Percentiles rank a stretch among this genome's conserved stretches.
phyloP scores from a whole-genome alignment of 306 rosid species.

The Citrullus mucosospermus region DNA sequence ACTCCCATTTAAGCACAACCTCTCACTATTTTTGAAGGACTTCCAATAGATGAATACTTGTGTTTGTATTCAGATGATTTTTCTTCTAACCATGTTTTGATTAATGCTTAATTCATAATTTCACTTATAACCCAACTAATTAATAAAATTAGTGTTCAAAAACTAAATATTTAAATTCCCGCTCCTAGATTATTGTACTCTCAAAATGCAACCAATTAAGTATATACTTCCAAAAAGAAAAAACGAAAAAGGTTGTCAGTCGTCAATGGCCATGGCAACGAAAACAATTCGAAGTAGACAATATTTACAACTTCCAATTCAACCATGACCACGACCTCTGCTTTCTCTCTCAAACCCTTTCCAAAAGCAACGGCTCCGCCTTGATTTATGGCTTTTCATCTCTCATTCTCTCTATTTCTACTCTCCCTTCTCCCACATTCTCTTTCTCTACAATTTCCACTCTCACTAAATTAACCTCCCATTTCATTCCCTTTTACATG shows the following conservation, averaged over 20 bases:
- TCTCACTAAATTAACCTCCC: not conserved
- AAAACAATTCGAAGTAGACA: not conserved
- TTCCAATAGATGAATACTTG: too few relatives aligned
- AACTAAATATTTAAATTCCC: too few relatives aligned
- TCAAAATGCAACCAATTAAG: too few relatives aligned
- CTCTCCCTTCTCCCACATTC: not conserved
- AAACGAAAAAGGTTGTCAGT: not conserved
- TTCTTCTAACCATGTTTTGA: too few relatives aligned
- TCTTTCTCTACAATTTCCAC: not conserved
- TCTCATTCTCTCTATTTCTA: not conserved
- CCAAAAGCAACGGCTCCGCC: not conserved
- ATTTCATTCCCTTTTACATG: not conserved
- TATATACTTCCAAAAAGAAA: too few relatives aligned
- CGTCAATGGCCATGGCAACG: not conserved
- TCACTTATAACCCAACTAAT: too few relatives aligned
- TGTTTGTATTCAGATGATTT: too few relatives aligned
- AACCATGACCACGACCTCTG: not conserved
- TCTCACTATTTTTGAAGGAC: too few relatives aligned
- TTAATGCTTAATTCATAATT: too few relatives aligned
- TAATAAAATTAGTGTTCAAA: too few relatives aligned
- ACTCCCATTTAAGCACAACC: too few relatives aligned
- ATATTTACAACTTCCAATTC: not conserved
- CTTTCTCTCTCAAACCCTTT: not conserved
- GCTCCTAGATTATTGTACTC: too few relatives aligned
- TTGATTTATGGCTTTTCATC: not conserved